phyloP scores from a whole-genome alignment of 441 rosid genomes.

The Brassica hybrid region DNA sequence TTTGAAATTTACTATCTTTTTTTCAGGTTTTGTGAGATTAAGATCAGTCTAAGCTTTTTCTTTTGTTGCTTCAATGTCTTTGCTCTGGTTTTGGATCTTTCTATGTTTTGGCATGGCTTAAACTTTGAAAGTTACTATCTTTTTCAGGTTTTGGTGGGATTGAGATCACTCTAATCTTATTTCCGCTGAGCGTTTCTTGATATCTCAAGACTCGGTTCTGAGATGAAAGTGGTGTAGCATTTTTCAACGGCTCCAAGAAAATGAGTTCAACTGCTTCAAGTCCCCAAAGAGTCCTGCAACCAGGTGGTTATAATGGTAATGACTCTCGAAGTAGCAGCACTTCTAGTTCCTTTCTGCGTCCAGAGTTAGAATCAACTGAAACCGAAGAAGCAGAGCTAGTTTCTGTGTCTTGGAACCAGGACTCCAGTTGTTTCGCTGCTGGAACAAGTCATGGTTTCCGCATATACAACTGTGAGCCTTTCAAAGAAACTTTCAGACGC shows the following conservation, averaged over 20 bases:
- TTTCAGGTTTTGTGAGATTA: no score
- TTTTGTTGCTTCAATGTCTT: conserved; percentile 22
- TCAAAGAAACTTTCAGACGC: conserved; percentile 74
- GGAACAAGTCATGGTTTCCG: conserved; percentile 73
- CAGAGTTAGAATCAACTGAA: conserved; percentile 44
- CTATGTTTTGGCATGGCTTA: background rate
- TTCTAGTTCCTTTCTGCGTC: conserved; percentile 44
- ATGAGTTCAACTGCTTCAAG: conserved; percentile 64
- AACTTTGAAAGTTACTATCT: background rate
- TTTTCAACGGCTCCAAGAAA: conserved; percentile 38
- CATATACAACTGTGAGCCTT: conserved; percentile 77
- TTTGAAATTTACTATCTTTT: background rate
- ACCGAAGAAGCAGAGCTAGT: conserved; percentile 54
- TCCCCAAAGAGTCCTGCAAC: conserved; percentile 43
- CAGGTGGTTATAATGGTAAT: conserved; percentile 38
- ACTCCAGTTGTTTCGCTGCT: conserved; percentile 77
- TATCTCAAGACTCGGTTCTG: conserved; percentile 22
- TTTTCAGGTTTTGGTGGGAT: background rate
- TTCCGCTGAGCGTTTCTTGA: background rate
- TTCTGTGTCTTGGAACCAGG: conserved; percentile 80
- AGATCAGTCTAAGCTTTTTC: background rate
- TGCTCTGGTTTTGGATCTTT: conserved; percentile 24
- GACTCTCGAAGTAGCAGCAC: conserved; percentile 42
- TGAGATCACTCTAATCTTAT: background rate
- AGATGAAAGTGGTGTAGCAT: conserved; percentile 33